Conservation (phyloP, 2,329 filamentous ascomycete species). For the Colletotrichum higginsianum region DNA sequence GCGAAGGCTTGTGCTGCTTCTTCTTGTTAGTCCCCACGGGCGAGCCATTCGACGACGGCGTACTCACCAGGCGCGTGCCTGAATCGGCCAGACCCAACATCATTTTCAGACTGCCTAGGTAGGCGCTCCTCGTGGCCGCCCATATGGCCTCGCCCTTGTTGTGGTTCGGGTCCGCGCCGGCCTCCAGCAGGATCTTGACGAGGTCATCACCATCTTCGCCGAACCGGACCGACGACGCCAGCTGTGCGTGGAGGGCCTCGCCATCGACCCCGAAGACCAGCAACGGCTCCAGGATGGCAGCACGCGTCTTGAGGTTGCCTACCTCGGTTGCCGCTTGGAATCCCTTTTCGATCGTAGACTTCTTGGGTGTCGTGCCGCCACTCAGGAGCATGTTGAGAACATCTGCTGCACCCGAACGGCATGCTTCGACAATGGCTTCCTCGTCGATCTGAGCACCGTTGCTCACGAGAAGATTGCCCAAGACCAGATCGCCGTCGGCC, state of each 20-base stretch:
- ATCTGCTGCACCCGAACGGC: constrained; percentile 63
- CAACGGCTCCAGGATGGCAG: constrained; percentile 65
- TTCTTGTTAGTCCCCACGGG: constrained; percentile 26
- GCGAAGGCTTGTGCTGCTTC: constrained; percentile 61
- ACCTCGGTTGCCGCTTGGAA: constrained; percentile 71
- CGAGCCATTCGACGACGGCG: not conserved
- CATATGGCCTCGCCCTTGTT: constrained; percentile 70
- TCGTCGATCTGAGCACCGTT: constrained; percentile 68
- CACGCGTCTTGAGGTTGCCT: constrained; percentile 63
- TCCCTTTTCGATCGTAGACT: constrained; percentile 62
- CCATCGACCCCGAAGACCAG: constrained; percentile 65
- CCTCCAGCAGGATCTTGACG: constrained; percentile 63
- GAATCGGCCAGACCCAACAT: constrained; percentile 64
- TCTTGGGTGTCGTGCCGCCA: constrained; percentile 55
- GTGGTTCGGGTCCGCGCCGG: constrained; percentile 66
- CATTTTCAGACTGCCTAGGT: constrained; percentile 64
- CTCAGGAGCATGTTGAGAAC: constrained; percentile 66
- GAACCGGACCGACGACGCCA: constrained; percentile 67
- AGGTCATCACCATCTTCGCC: constrained; percentile 64
- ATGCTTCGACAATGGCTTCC: constrained; percentile 69
- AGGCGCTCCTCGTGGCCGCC: constrained; percentile 67
- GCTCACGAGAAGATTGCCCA: constrained; percentile 65
- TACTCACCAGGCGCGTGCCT: constrained; percentile 58
- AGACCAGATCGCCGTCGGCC: constrained; percentile 65
- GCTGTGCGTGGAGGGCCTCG: constrained; percentile 66